Base-by-base conservation (phyloP, 352 stramenopile genomes). In the Globisporangium emineosum region DNA sequence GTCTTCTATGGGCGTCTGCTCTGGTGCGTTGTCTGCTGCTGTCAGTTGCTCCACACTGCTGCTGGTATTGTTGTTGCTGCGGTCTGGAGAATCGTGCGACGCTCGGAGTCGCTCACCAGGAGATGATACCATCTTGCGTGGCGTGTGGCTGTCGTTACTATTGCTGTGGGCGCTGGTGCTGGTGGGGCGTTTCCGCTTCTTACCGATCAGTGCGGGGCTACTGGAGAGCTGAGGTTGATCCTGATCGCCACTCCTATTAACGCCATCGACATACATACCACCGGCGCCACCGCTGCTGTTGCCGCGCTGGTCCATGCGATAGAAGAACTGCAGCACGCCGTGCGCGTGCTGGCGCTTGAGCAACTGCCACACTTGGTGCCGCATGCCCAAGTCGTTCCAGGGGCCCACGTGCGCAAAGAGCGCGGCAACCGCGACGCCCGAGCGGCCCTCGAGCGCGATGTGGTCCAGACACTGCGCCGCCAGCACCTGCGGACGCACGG, bases 391-490 rank as follows among this genome's bases (percentile, higher is more conserved):
- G 67, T 92, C 83, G 52, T 67, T 53, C 15, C 17, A 57, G 7
- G 78, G 73, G 9, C 90, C 79, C 9, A 86, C 61, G 15, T 58
- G 67, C 23, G 71, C 68, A 51, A 92, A 76, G 4, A 92, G 50
- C 8, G 56, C 58, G 8, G 60, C 43, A 0, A 92, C 37, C 2
- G 75, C 71, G 10, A 89, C 52, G 17, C 84, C 84, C 0, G 64
- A 53, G 27, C 69, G 60, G 13, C 84, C 81, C 64, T 89, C 84
- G 0, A 91, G 71, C 29, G 84, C 77, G 25, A 91, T 70, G 64
- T 84, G 65, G 67, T 93, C 81, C 67, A 91, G 76, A 40, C 77
- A 85, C 4, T 73, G 71, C 35, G 81, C 81, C 42, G 77, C 77
- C 47, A 92, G 70, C 68, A 79, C 74, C 23, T 72, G 70, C 30